Evolutionary conservation across 1,284 basidiomycete species (phyloP).

Genomic region (Phaffia rhodozyma): DNA sequence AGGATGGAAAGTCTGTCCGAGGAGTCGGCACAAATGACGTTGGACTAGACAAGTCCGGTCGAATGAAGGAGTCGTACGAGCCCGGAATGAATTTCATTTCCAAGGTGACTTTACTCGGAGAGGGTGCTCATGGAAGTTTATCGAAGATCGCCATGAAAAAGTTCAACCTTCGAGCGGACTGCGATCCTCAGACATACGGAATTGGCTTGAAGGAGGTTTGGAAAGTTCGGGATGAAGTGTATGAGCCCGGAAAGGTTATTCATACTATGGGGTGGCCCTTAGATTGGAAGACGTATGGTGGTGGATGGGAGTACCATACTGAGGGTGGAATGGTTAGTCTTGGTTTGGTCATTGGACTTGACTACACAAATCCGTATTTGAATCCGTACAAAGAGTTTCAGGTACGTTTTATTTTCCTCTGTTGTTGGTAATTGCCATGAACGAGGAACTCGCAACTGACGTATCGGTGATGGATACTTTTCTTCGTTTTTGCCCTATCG

Average conservation of each 20-base stretch:
- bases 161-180: constrained; percentile 64
- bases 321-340: constrained; percentile 80
- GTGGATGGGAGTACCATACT: constrained; percentile 94
- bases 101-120: constrained; percentile 86
- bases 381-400: constrained; percentile 90
- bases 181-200: constrained; percentile 89
- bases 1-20: constrained; percentile 53
- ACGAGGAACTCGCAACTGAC: background rate
- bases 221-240: constrained; percentile 66
- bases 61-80: constrained; percentile 81
- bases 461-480: background rate
- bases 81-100: constrained; percentile 95
- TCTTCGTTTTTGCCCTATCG: constrained; percentile 18
- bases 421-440: background rate
- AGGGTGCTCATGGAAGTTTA: constrained; percentile 88
- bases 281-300: constrained; percentile 76
- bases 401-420: constrained; percentile 38
- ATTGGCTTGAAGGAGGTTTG: constrained; percentile 97
- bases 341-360: constrained; percentile 84
- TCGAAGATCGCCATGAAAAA: constrained; percentile 68
- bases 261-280: constrained; percentile 95
- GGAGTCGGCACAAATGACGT: constrained; percentile 94
- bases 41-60: constrained; percentile 66
- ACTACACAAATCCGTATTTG: constrained; percentile 89
- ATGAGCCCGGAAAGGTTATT: constrained; percentile 72